phyloP scores from a whole-genome alignment of 257 asterid species.

The Jaltomata sinuosa region DNA sequence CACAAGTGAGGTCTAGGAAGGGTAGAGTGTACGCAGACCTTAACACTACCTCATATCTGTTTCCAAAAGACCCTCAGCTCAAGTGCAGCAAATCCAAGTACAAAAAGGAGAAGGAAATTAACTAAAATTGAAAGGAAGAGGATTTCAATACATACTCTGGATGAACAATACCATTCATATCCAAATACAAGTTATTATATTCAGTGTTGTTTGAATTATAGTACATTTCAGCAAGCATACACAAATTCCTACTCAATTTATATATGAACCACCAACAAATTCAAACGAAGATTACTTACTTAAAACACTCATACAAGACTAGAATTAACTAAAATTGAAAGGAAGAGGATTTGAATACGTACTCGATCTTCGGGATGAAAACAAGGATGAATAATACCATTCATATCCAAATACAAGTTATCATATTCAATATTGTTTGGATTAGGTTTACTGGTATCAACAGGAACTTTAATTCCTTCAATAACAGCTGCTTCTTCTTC shows the following conservation, averaged over 20 bases:
- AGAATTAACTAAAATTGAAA: background rate
- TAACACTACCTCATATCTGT: too few species aligned
- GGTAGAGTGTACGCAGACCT: too few species aligned
- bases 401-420: slow-evolving; percentile 14
- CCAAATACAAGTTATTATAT: slow-evolving; percentile 9
- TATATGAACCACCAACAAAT: background rate
- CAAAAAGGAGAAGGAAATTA: too few species aligned
- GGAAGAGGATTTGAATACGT: background rate
- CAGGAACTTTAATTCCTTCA: slow-evolving; percentile 1
- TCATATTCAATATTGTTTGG: background rate
- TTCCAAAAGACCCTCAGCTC: too few species aligned
- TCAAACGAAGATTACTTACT: background rate
- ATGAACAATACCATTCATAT: slow-evolving; percentile 17
- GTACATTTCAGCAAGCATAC: background rate
- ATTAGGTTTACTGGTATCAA: background rate
- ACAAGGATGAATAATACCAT: slow-evolving; percentile 8
- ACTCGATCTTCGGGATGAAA: slow-evolving; percentile 3
- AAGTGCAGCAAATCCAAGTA: too few species aligned
- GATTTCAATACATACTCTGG: background rate
- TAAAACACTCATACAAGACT: background rate
- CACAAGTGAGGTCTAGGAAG: too few species aligned
- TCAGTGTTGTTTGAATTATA: background rate
- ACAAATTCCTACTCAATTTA: background rate
- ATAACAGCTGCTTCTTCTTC: slow-evolving; percentile 4
- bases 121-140: background rate